Percentiles rank a stretch among this genome's conserved stretches.
Evolutionary conservation across 1,284 basidiomycete genomes (phyloP).

Genomic region (Pseudozyma hubeiensis): DNA sequence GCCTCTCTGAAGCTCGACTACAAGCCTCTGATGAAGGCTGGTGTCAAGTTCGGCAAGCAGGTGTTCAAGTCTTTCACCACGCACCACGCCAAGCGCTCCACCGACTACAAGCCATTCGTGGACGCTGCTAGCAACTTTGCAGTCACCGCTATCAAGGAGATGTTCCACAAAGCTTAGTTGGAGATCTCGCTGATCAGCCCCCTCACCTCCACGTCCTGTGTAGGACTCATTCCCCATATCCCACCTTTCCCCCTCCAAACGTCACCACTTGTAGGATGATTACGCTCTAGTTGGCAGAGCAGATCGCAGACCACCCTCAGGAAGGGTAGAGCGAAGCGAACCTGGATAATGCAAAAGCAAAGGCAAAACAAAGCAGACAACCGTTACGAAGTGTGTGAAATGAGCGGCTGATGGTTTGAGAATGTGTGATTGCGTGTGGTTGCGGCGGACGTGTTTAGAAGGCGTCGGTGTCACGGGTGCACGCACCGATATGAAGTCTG

Average conservation of each 20-base stretch:
- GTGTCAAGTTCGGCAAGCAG: slow-evolving; percentile 38
- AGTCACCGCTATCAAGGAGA: slow-evolving; percentile 38
- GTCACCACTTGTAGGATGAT: slow-evolving; percentile 9
- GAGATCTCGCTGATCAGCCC: too few relatives aligned
- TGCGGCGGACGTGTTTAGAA: too few relatives aligned
- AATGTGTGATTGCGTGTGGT: not conserved
- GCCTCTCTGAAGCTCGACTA: slow-evolving; percentile 38
- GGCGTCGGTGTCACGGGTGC: too few relatives aligned
- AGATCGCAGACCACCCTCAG: slow-evolving; percentile 22
- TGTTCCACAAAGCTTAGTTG: slow-evolving; percentile 6
- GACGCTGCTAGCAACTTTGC: slow-evolving; percentile 73
- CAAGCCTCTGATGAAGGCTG: slow-evolving; percentile 49
- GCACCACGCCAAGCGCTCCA: slow-evolving; percentile 51
- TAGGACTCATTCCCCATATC: too few relatives aligned
- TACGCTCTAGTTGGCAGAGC: slow-evolving; percentile 13
- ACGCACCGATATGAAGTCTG: too few relatives aligned
- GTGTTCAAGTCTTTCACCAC: slow-evolving; percentile 46
- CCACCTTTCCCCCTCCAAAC: not conserved
- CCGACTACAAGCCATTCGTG: slow-evolving; percentile 78
- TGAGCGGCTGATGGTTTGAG: not conserved
- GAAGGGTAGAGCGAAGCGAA: slow-evolving; percentile 36
- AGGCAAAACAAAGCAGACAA: slow-evolving; percentile 11
- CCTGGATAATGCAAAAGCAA: slow-evolving; percentile 23
- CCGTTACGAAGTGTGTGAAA: slow-evolving; percentile 1
- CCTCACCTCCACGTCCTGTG: too few relatives aligned